Evolutionary conservation across 1,139 yeast genomes (phyloP).

Genomic region (Zygosaccharomyces pseudobailii): DNA sequence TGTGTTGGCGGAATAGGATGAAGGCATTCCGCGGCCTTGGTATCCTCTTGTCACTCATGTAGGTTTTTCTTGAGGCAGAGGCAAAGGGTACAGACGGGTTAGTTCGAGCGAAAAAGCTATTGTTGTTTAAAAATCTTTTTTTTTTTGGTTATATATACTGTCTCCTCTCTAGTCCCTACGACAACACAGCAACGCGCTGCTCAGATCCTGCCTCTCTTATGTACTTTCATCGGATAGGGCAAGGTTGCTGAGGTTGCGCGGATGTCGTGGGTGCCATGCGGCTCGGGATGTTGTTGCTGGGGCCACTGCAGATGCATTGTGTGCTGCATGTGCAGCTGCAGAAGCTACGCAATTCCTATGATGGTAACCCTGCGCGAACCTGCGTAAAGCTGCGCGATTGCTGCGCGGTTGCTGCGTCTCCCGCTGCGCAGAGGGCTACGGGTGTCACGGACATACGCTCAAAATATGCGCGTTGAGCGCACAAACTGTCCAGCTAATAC

Average conservation of each 20-base stretch:
- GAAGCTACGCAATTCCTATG: not conserved
- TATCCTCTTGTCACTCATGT: conserved; percentile 37
- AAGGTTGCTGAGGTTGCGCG: not conserved
- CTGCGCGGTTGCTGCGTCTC: no score
- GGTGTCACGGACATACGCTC: no score
- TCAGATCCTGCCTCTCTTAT: not conserved
- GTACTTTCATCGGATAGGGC: not conserved
- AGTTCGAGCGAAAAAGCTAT: not conserved
- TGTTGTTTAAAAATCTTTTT: not conserved
- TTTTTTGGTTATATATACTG: not conserved
- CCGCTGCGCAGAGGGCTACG: no score
- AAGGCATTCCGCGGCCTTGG: conserved; percentile 72
- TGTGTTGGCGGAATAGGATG: conserved; percentile 63
- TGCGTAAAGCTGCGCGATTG: not conserved
- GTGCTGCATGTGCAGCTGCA: not conserved
- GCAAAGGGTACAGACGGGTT: no score
- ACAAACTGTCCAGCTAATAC: no score
- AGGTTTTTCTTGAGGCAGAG: not conserved
- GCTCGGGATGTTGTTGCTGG: conserved; percentile 2
- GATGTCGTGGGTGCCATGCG: not conserved
- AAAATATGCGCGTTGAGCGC: no score
- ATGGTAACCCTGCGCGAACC: not conserved
- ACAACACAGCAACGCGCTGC: not conserved
- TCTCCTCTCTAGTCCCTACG: not conserved
- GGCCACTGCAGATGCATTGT: conserved; percentile 3